Base-by-base conservation (phyloP, 495 filamentous ascomycete genomes). In the Hypoxylon lienhwacheense region DNA sequence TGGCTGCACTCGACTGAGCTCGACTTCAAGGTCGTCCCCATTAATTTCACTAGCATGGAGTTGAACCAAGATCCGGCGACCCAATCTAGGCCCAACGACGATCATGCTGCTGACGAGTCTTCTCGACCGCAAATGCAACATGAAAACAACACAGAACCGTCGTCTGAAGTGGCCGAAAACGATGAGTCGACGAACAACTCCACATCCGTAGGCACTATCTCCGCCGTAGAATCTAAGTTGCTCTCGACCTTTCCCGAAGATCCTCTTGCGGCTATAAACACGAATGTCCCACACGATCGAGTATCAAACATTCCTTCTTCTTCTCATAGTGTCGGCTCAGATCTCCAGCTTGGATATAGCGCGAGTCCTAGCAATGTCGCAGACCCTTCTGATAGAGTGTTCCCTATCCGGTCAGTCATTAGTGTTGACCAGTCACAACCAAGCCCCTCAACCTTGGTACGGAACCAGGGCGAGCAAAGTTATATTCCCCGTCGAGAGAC, bases 391-490 rank as follows among this genome's bases (percentile, higher is more conserved):
- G 87, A 92, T 59, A 79, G 87, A 19, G 85, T 95, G 15, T 95
- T 90, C 49, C 90, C 90, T 8, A 87, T 95, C n/a, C 81, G 86
- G 26, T 91, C 87, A 8, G 84, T 88, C 19, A 80, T 95, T 17
- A 87, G 84, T 7, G 85, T 95, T 20, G 84, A 87, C 55, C 79
- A 61, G 26, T 60, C 62, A 28, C 85, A 28, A 66, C 70, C 2
- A 61, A 73, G 19, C 71, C 47, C 61, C 5, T 40, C 32, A 12
- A 37, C 47, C 1, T 44, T 56, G 26, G 20, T 33, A 12, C 62
- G 77, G 5, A 77, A 70, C 16, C 55, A 62, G 35, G 47, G 31
- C 14, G 55, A 70, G 36, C 50, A 53, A 64, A 69, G 70, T 57
- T 58, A 59, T 39, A 53, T 54, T 43, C 46, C 47, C 14, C 53